phyloP scores from a whole-genome alignment of 169 alveolate genomes.

The Amoebophrya sp. region DNA sequence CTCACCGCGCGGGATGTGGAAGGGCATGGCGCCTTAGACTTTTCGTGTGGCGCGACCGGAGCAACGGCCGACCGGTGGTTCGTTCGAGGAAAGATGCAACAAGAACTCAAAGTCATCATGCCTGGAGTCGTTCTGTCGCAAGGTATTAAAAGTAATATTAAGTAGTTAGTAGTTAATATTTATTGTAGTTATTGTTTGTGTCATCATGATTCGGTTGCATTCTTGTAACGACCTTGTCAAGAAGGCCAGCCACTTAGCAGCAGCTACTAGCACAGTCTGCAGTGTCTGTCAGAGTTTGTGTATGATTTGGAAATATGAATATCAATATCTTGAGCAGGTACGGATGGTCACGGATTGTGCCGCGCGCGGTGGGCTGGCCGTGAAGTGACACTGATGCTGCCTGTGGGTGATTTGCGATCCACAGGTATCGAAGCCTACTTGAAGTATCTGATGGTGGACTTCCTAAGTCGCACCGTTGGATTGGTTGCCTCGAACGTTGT shows the following conservation, averaged over 20 bases:
- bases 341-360: background rate
- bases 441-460: background rate
- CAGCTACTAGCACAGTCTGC: too few species aligned
- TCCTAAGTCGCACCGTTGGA: background rate
- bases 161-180: too few species aligned
- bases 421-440: background rate
- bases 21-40: background rate
- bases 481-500: background rate
- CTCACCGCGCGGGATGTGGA: background rate
- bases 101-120: background rate
- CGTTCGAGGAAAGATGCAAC: background rate
- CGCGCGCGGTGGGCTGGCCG: constrained; percentile 17
- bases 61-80: background rate
- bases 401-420: background rate
- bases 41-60: background rate
- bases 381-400: background rate
- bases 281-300: too few species aligned
- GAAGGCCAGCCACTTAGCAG: too few species aligned
- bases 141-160: too few species aligned
- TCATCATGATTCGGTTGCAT: too few species aligned
- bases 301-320: too few species aligned
- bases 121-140: background rate
- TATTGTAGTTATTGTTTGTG: too few species aligned
- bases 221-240: too few species aligned
- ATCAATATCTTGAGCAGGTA: too few species aligned